Base-by-base conservation (phyloP, 2,329 filamentous ascomycete species). In the Colletotrichum echinochloae region DNA sequence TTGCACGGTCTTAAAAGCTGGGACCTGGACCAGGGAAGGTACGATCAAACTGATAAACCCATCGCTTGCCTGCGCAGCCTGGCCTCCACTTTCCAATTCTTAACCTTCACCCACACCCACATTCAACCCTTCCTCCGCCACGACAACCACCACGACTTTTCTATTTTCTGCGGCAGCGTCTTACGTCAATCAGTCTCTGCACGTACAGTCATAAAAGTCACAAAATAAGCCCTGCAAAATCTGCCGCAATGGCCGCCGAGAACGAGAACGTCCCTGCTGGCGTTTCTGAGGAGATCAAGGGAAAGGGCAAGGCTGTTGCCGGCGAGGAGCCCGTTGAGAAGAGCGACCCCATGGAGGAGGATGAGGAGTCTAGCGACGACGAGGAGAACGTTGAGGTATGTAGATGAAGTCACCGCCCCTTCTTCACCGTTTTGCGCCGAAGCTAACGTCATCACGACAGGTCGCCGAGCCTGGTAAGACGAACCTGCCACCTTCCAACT, bases 221-320 rank as follows among this genome's bases (percentile, higher is more conserved):
- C 2, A 7, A n/a, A 37, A 26, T 18, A 52, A 52, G 30, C 52
- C 51, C 33, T 4, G 30, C 7, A 18, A 28, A 37, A 23, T 23
- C 41, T n/a, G 14, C 75, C 78, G 79, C 75, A 78, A 87, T 89
- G 86, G 81, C 86, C 73, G 78, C 79, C 77, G 82, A 85, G 74
- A 87, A 86, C 82, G 81, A 82, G 74, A 78, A 83, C 74, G 85
- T 84, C 73, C 72, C 76, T 62, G 79, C 80, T 73, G 79, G 77
- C 74, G 76, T 78, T 76, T 78, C 80, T 73, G 79, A 87, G 73
- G 86, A 89, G 77, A 83, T 86, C 81, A 97, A 97, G 88, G 94
- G 93, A 83, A 97, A 97, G 87, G 94, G 94, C 85, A 97, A 97
- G 87, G 91, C 89, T 49, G 79, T 83, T 49, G 88, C 89, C 60